Percentiles rank a stretch among this genome's conserved stretches.
Evolutionary conservation across 2,329 filamentous ascomycete species (phyloP).

Genomic region (Penicillium concentricum): DNA sequence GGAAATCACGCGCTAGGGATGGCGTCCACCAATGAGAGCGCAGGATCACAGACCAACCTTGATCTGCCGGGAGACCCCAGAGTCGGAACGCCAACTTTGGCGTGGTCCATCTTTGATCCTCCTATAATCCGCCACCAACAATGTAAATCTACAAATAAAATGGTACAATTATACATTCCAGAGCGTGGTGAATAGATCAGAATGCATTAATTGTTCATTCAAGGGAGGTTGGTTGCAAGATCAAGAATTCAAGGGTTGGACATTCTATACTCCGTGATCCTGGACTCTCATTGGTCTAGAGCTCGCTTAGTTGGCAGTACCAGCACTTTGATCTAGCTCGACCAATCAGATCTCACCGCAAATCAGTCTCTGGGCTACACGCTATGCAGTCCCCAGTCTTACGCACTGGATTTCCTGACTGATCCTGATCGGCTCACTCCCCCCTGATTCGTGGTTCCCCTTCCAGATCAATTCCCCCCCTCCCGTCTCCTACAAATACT

Average conservation of each 20-base stretch:
- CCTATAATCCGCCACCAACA: constrained; percentile 16
- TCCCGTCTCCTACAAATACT: constrained; percentile 42
- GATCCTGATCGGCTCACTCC: constrained; percentile 19
- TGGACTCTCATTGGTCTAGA: constrained; percentile 35
- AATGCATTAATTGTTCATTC: constrained; percentile 16
- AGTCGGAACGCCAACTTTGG: constrained; percentile 24
- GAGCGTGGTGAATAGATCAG: constrained; percentile 10
- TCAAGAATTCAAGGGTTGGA: constrained; percentile 29
- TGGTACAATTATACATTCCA: constrained; percentile 16
- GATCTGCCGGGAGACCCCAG: constrained; percentile 30
- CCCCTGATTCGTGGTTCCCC: constrained; percentile 19
- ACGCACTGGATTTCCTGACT: constrained; percentile 15
- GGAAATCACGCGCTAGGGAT: constrained; percentile 40
- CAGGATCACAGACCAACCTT: constrained; percentile 29
- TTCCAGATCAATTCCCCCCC: constrained; percentile 37
- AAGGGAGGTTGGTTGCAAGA: constrained; percentile 32
- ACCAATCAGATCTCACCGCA: constrained; percentile 25
- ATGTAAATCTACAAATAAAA: constrained; percentile 14
- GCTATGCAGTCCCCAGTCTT: constrained; percentile 20
- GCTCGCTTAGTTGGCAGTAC: constrained; percentile 36
- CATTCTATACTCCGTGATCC: constrained; percentile 39
- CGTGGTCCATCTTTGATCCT: constrained; percentile 28
- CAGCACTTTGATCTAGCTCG: constrained; percentile 10
- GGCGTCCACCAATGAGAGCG: constrained; percentile 37
- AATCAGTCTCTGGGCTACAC: constrained; percentile 36